A percentile compares a stretch with the other conserved stretches of the same genome.
These are phyloP conservation scores for Actinomortierella wolfii DNA, from an alignment of 371 early-diverging fungal species.

Conservation along the genomic window DNA sequence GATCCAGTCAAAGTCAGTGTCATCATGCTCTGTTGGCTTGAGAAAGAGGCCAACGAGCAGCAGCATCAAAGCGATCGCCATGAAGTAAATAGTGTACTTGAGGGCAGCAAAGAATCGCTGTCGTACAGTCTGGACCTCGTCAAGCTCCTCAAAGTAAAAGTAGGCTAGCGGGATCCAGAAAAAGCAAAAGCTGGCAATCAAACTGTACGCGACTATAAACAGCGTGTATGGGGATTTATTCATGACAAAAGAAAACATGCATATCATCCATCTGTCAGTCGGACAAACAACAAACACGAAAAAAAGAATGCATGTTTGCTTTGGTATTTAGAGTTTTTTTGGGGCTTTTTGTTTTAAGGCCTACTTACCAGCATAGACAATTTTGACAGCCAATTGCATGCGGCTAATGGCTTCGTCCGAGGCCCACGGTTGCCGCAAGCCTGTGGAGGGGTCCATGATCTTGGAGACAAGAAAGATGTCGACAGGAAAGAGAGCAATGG, in stretches of 20 bases:
- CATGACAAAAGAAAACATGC: not conserved
- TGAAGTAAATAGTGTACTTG: slow-evolving; percentile 44
- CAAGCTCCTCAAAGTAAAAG: slow-evolving; percentile 66
- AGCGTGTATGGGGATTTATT: not conserved
- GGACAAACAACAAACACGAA: not conserved
- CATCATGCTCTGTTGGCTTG: slow-evolving; percentile 29
- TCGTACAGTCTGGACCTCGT: slow-evolving; percentile 17
- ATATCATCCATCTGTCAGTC: not conserved
- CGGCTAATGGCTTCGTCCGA: slow-evolving; percentile 53
- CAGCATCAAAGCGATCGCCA: slow-evolving; percentile 26
- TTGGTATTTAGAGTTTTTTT: not conserved
- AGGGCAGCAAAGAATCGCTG: slow-evolving; percentile 25
- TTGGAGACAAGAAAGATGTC: slow-evolving; percentile 74
- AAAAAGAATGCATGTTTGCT: slow-evolving; percentile 12
- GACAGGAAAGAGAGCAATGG: slow-evolving; percentile 63
- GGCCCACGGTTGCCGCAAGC: slow-evolving; percentile 69
- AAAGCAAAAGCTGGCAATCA: slow-evolving; percentile 57
- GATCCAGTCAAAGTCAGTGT: slow-evolving; percentile 40
- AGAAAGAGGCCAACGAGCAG: slow-evolving; percentile 34
- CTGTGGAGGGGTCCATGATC: slow-evolving; percentile 59
- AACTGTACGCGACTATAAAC: slow-evolving; percentile 52
- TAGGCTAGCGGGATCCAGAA: slow-evolving; percentile 67
- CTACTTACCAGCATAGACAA: slow-evolving; percentile 61
- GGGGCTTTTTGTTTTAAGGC: not conserved
- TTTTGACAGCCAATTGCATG: slow-evolving; percentile 51